Conservation (phyloP, 2,329 filamentous ascomycete genomes). For the Pseudogymnoascus sp. region DNA sequence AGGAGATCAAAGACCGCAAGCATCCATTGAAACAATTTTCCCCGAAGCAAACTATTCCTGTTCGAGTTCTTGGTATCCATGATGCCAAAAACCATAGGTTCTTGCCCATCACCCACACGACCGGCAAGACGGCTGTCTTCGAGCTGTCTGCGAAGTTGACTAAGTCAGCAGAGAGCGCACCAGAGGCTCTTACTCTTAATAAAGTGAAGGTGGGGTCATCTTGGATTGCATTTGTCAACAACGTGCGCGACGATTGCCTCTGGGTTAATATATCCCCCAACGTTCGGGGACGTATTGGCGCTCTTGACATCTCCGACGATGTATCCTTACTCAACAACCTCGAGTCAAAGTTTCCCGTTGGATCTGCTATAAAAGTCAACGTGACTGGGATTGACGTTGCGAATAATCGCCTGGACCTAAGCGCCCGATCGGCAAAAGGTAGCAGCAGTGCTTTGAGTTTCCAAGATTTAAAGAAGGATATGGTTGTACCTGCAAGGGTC, state of each 20-base stretch:
- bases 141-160: slow-evolving; percentile 79
- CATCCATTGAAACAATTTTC: slow-evolving; percentile 70
- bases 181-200: slow-evolving; percentile 61
- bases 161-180: slow-evolving; percentile 42
- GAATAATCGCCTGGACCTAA: slow-evolving; percentile 73
- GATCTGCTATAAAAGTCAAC: slow-evolving; percentile 76
- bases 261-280: slow-evolving; percentile 90
- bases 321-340: slow-evolving; percentile 70
- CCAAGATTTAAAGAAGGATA: slow-evolving; percentile 65
- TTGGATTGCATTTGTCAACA: slow-evolving; percentile 84
- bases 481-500: slow-evolving; percentile 74
- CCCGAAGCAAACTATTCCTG: slow-evolving; percentile 61
- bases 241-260: slow-evolving; percentile 67
- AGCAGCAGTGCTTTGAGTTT: slow-evolving; percentile 55
- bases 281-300: slow-evolving; percentile 73
- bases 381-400: slow-evolving; percentile 67
- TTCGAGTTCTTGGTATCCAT: slow-evolving; percentile 77
- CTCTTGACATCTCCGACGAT: slow-evolving; percentile 82
- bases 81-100: slow-evolving; percentile 87
- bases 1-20: slow-evolving; percentile 77
- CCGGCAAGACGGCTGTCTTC: slow-evolving; percentile 68
- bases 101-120: slow-evolving; percentile 80
- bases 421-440: slow-evolving; percentile 57
- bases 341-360: slow-evolving; percentile 73
- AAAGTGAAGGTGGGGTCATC: slow-evolving; percentile 64